Evolutionary conservation across 768 basidiomycete genomes (phyloP).

Genomic region (Tulasnella sp.): DNA sequence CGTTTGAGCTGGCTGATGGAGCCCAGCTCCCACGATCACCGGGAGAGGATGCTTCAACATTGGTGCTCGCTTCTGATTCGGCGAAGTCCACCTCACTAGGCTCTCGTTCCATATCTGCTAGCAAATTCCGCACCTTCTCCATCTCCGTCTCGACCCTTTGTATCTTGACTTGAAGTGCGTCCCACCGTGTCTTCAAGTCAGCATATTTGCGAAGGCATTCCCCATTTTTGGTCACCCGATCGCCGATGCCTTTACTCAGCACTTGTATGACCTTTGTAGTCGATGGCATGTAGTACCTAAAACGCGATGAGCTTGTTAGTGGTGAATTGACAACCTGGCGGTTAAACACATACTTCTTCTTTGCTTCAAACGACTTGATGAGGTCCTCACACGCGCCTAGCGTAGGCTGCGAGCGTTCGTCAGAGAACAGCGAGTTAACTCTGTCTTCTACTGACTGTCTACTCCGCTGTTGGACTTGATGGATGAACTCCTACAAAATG

Average conservation of each 20-base stretch:
- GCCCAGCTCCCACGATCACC: background rate
- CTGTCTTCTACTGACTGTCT: background rate
- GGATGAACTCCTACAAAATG: constrained; percentile 64
- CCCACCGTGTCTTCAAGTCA: constrained; percentile 83
- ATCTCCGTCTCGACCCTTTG: constrained; percentile 71
- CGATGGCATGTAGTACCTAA: constrained; percentile 89
- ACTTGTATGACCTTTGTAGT: constrained; percentile 86
- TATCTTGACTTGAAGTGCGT: constrained; percentile 68
- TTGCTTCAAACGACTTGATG: constrained; percentile 70
- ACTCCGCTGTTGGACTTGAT: constrained; percentile 59
- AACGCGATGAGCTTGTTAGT: background rate
- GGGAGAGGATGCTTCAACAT: background rate
- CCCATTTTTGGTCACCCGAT: constrained; percentile 92
- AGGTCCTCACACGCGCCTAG: constrained; percentile 26
- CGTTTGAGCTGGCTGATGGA: constrained; percentile 2
- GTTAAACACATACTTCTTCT: constrained; percentile 58
- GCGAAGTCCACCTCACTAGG: constrained; percentile 52
- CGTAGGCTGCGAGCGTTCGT: background rate
- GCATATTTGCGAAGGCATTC: constrained; percentile 84
- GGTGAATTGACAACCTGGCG: constrained; percentile 18
- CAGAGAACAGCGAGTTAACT: constrained; percentile 2
- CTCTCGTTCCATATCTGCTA: constrained; percentile 39
- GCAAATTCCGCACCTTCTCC: constrained; percentile 53
- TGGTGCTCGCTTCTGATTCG: background rate
- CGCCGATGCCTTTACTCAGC: constrained; percentile 87